Evolutionary conservation across 2,329 filamentous ascomycete genomes (phyloP).

Genomic region (Byssothecium circinans): DNA sequence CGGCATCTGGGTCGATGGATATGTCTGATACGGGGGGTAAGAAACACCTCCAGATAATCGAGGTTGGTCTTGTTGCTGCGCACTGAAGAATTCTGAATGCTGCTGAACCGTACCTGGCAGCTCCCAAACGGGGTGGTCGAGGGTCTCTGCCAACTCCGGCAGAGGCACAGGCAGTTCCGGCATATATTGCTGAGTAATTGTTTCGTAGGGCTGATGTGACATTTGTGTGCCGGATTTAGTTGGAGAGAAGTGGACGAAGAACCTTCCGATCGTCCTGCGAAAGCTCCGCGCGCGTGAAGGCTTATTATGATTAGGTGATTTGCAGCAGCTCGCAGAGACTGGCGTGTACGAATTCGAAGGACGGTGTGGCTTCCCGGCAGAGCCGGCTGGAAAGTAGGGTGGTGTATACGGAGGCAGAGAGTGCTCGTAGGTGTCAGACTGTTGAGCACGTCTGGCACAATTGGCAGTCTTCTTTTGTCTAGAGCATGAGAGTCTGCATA

Average conservation of each 20-base stretch:
- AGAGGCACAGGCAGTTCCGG: neutral
- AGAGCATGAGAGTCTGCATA: conserved; percentile 8
- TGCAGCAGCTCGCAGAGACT: neutral
- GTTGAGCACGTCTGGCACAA: neutral
- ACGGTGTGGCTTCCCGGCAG: neutral
- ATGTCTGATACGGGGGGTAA: neutral
- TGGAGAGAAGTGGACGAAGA: conserved; percentile 2
- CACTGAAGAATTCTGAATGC: neutral
- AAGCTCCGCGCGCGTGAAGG: conserved; percentile 3
- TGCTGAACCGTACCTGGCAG: neutral
- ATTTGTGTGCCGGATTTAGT: neutral
- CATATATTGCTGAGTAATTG: neutral
- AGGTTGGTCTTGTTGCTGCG: neutral
- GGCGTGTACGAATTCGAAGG: neutral
- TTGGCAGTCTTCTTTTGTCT: neutral
- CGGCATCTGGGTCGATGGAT: neutral
- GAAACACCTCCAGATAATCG: neutral
- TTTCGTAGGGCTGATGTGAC: neutral
- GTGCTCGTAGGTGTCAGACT: neutral
- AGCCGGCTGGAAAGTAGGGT: neutral
- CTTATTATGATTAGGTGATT: neutral
- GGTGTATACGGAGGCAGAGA: neutral
- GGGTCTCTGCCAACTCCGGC: too few species aligned
- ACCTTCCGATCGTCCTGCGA: conserved; percentile 3
- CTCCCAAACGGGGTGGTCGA: too few species aligned